These are phyloP conservation scores for Ulota crispa DNA, from an alignment of 225 moss, liverwort and hornwort species.

Conservation along the genomic window DNA sequence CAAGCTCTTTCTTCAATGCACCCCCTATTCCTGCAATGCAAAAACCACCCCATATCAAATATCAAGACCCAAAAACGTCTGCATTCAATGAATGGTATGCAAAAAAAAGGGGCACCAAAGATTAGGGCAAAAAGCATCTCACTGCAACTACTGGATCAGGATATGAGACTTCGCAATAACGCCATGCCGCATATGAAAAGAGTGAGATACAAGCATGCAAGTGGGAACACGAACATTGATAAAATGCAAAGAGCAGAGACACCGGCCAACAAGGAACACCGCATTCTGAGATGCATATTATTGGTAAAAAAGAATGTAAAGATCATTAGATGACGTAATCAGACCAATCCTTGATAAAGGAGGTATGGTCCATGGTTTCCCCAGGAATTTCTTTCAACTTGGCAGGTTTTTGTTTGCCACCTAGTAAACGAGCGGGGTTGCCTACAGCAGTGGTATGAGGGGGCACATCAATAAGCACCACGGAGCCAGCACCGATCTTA, in stretches of 20 bases:
- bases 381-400: slow-evolving; percentile 50
- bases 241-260: neutral
- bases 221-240: neutral
- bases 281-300: slow-evolving; percentile 43
- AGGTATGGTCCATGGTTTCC: slow-evolving; percentile 64
- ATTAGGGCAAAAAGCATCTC: neutral
- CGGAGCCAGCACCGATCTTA: slow-evolving; percentile 65
- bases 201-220: too few relatives aligned
- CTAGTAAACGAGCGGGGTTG: slow-evolving; percentile 59
- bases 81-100: slow-evolving; percentile 23
- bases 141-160: slow-evolving; percentile 7
- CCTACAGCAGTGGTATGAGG: slow-evolving; percentile 64
- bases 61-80: neutral
- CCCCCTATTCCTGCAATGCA: neutral
- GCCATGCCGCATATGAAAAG: slow-evolving; percentile 20
- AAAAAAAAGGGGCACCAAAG: neutral
- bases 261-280: slow-evolving; percentile 41
- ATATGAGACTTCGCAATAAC: slow-evolving; percentile 10
- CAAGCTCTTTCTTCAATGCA: neutral
- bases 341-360: slow-evolving; percentile 59
- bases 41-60: neutral
- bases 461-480: slow-evolving; percentile 64
- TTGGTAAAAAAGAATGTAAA: neutral
- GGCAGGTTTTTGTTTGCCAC: slow-evolving; percentile 47
- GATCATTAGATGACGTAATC: slow-evolving; percentile 57